Evolutionary conservation across 2,329 filamentous ascomycete species (phyloP), one percentile per base, ranked within the genome.

Genomic region (Nothophoma quercina): DNA sequence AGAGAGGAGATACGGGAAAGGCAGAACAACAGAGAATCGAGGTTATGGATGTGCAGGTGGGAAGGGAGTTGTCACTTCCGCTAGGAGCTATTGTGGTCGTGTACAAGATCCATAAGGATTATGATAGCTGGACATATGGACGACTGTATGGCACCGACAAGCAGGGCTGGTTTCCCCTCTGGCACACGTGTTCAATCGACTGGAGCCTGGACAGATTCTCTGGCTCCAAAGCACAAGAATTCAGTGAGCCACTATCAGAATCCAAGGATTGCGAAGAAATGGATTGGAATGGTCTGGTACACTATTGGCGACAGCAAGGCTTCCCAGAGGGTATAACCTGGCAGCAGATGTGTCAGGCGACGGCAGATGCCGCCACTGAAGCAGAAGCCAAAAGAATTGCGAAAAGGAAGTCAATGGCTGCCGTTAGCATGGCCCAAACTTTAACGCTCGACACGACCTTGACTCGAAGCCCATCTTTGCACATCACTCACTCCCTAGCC

Each of bases 201-300:
- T 51, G 47, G 47, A 44, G 47, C 28, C n/a, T 38, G 10, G 47
- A 51, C n/a, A 30, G 39, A 5, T 43, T 51, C 25, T 7, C 39
- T 19, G 16, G 25, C 6, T 38, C 33, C 8, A 12, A 23, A 16
- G 13, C 35, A 4, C 16, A 5, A 28, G 4, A 9, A 2, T 25
- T 51, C 7, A 13, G 4, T 5, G 9, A 21, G n/a, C 32, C 39
- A 15, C 18, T 38, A 26, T 19, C 26, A 12, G 6, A 30, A 5
- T 42, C 46, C 10, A 22, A 10, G 2, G 47, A 44, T 33, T 26
- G 25, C 15, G 13, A n/a, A 10, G 47, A 44, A 7, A 10, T 12
- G 10, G 9, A 28, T 9, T 51, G 47, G 39, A 21, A 26, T 5
- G 46, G 39, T n/a, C 19, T 38, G 7, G 6, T 19, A 7, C 23